A percentile compares a stretch with the other conserved stretches of the same genome.
Evolutionary conservation across 495 filamentous ascomycete species (phyloP).

Genomic region (Penicillium taxi): DNA sequence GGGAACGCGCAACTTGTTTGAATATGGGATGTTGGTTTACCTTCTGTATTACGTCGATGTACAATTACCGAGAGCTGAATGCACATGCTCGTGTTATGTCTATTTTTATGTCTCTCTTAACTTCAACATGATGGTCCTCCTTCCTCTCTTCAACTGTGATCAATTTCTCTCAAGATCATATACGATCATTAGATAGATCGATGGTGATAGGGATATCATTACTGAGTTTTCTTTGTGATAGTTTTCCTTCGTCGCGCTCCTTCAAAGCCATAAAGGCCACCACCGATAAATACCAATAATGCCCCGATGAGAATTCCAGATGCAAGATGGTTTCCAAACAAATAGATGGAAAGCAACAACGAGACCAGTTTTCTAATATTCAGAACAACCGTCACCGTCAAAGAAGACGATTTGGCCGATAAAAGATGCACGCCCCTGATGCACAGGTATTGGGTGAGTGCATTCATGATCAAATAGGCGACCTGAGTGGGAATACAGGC

Average conservation of each 20-base stretch:
- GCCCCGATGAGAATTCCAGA: slow-evolving; percentile 72
- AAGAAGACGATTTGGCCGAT: slow-evolving; percentile 72
- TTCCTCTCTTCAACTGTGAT: neutral
- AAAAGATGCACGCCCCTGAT: slow-evolving; percentile 92
- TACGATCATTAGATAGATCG: neutral
- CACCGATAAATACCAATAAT: slow-evolving; percentile 76
- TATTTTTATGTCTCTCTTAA: slow-evolving; percentile 5
- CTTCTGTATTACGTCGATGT: slow-evolving; percentile 14
- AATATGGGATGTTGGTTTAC: slow-evolving; percentile 8
- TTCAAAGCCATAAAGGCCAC: slow-evolving; percentile 82
- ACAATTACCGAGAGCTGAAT: slow-evolving; percentile 17
- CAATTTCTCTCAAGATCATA: no score
- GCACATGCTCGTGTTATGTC: slow-evolving; percentile 17
- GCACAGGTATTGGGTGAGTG: slow-evolving; percentile 86
- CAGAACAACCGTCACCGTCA: slow-evolving; percentile 91
- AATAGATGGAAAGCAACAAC: slow-evolving; percentile 77
- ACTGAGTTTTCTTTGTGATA: slow-evolving; percentile 17
- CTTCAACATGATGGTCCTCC: no score
- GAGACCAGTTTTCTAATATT: slow-evolving; percentile 95
- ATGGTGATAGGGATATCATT: neutral
- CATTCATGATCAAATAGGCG: slow-evolving; percentile 66
- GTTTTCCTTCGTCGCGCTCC: slow-evolving; percentile 33
- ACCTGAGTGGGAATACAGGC: slow-evolving; percentile 60
- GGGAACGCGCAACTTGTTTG: slow-evolving; percentile 5
- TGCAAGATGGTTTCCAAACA: slow-evolving; percentile 80